Base-by-base conservation (phyloP, 2,329 filamentous ascomycete genomes). In the Penicillium expansum region DNA sequence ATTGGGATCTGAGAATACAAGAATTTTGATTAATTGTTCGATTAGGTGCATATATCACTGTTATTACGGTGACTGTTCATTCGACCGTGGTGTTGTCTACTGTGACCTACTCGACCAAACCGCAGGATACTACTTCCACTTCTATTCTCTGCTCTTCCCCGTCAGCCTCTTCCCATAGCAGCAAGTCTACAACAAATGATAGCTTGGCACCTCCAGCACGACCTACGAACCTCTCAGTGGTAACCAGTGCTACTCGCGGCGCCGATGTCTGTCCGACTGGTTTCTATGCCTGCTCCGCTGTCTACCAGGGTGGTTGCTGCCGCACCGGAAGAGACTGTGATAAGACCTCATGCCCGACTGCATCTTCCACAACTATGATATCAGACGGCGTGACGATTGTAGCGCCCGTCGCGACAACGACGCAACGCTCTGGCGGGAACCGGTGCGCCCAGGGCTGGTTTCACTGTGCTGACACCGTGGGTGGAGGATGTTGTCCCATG, bases 251-350 rank as follows among this genome's bases (percentile, higher is more conserved):
- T 18, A 63, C 67, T 41, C 60, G 66, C 47, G 69, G 63, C 5
- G 64, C 68, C 16, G 74, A 72, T 9, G 68, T 82, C 65, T 97
- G 93, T 66, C 93, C 93, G 0, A 92, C 88, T 0, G 92, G 92
- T 2, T 97, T 92, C 79, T 97, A 97, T 74, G 88, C 91, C 49
- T 97, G 93, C 74, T 84, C 87, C 2, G 93, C 93, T 2, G 86
- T 86, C 58, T 91, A 92, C 57, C 79, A 83, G 2, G 91, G 90
- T 14, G 91, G 91, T 20, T 97, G 93, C 77, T 97, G 93, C 76
- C 89, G 89, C 56, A 92, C 91, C 0, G 92, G 91, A 2, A 85
- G 92, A 20, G 84, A 96, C 75, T 97, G 93, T 75, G 84, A 88
- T 58, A 88, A 86, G 0, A 90, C 89, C 0, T 90, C 88, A 7